phyloP scores from a whole-genome alignment of 2,329 filamentous ascomycete genomes.

The Monilinia laxa region DNA sequence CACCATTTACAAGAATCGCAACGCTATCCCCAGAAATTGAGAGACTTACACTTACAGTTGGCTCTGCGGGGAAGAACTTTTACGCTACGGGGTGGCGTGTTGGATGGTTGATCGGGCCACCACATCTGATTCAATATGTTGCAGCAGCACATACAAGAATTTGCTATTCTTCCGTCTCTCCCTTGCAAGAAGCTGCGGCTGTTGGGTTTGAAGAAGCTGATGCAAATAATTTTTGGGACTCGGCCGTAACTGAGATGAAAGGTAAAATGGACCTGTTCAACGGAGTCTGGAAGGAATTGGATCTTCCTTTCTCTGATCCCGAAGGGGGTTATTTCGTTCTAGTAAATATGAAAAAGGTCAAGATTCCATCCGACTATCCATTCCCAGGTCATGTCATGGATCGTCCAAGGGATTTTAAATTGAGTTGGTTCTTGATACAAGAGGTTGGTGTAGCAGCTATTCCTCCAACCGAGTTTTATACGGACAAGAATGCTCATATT shows the following conservation, averaged over 20 bases:
- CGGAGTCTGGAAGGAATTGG: conserved; percentile 72
- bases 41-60: conserved; percentile 85
- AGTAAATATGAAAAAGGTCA: conserved; percentile 86
- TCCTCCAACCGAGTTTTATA: conserved; percentile 96
- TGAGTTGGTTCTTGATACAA: conserved; percentile 95
- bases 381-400: conserved; percentile 87
- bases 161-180: conserved; percentile 91
- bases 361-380: conserved; percentile 76
- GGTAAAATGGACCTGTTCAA: conserved; percentile 86
- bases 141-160: conserved; percentile 92
- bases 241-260: conserved; percentile 83
- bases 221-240: conserved; percentile 80
- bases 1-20: conserved; percentile 88
- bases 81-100: conserved; percentile 98
- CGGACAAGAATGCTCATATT: conserved; percentile 75
- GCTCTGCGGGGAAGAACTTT: conserved; percentile 96
- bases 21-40: conserved; percentile 90
- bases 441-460: conserved; percentile 95
- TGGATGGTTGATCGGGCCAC: conserved; percentile 86
- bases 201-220: conserved; percentile 94
- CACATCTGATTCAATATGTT: conserved; percentile 87
- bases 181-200: conserved; percentile 89
- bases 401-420: conserved; percentile 88
- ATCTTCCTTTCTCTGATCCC: conserved; percentile 65
- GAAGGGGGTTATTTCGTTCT: conserved; percentile 98